Evolutionary conservation across 768 basidiomycete species (phyloP).

Genomic region (Neoboletus brunneissimus): DNA sequence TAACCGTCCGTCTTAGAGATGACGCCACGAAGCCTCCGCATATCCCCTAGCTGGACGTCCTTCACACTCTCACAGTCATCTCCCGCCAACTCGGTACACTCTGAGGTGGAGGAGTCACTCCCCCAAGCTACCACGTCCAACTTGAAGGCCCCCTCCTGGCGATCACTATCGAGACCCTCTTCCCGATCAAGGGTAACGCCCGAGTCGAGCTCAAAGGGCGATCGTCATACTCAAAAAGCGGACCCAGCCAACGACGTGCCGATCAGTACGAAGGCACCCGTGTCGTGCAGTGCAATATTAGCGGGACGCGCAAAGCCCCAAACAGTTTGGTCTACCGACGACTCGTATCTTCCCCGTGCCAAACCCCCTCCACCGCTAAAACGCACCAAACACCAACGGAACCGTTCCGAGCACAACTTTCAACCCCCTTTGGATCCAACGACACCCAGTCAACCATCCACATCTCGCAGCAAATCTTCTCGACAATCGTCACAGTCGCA

Average conservation of each 20-base stretch:
- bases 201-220: neutral
- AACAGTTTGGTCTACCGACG: constrained; percentile 17
- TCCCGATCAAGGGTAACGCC: neutral
- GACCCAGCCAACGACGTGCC: neutral
- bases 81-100: neutral
- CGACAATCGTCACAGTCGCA: neutral
- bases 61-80: neutral
- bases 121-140: neutral
- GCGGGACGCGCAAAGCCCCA: neutral
- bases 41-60: neutral
- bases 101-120: neutral
- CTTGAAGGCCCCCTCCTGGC: neutral
- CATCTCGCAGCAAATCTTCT: neutral
- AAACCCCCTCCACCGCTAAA: constrained; percentile 18
- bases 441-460: neutral
- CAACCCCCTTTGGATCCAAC: neutral
- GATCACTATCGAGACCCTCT: neutral
- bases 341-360: constrained; percentile 22
- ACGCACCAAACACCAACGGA: constrained; percentile 9
- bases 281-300: neutral
- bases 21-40: neutral
- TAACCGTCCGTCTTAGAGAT: neutral
- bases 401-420: neutral
- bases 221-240: neutral
- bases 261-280: neutral